Percentiles rank a stretch among this genome's conserved stretches.
These are phyloP conservation scores for Gloeopeniophorella convolvens DNA, from an alignment of 768 basidiomycete genomes.

Conservation along the genomic window DNA sequence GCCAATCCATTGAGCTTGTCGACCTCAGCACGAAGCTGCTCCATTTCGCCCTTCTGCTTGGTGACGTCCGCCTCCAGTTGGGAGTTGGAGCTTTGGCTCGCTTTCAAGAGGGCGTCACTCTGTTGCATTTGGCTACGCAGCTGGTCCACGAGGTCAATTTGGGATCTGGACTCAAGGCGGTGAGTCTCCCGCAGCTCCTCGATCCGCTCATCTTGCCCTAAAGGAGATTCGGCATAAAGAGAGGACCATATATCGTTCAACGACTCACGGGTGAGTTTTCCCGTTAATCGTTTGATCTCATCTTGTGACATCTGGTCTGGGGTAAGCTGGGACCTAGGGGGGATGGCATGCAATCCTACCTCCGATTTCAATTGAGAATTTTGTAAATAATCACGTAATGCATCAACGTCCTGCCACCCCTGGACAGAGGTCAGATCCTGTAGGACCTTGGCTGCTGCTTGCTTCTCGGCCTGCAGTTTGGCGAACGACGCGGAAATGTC, in stretches of 20 bases:
- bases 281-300: slow-evolving; percentile 72
- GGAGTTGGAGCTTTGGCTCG: slow-evolving; percentile 42
- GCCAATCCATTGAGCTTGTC: slow-evolving; percentile 51
- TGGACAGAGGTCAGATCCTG: slow-evolving; percentile 66
- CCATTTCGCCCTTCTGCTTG: slow-evolving; percentile 49
- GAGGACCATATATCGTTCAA: too few species aligned
- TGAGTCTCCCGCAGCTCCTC: slow-evolving; percentile 85
- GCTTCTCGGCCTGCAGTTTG: slow-evolving; percentile 64
- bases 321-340: background rate
- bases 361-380: slow-evolving; percentile 62
- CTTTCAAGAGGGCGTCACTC: slow-evolving; percentile 61
- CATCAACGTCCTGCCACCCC: slow-evolving; percentile 54
- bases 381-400: slow-evolving; percentile 66
- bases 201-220: slow-evolving; percentile 80
- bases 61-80: slow-evolving; percentile 43
- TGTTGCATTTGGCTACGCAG: slow-evolving; percentile 64
- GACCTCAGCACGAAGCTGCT: slow-evolving; percentile 56
- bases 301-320: slow-evolving; percentile 53
- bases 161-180: slow-evolving; percentile 71
- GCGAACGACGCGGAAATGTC: slow-evolving; percentile 78
- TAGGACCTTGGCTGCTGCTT: slow-evolving; percentile 60
- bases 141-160: slow-evolving; percentile 64
- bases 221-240: slow-evolving; percentile 11
- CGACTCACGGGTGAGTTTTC: slow-evolving; percentile 71
- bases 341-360: slow-evolving; percentile 37